Base-by-base conservation (phyloP, 2,329 filamentous ascomycete genomes). In the Ascochyta viciae-villosae region DNA sequence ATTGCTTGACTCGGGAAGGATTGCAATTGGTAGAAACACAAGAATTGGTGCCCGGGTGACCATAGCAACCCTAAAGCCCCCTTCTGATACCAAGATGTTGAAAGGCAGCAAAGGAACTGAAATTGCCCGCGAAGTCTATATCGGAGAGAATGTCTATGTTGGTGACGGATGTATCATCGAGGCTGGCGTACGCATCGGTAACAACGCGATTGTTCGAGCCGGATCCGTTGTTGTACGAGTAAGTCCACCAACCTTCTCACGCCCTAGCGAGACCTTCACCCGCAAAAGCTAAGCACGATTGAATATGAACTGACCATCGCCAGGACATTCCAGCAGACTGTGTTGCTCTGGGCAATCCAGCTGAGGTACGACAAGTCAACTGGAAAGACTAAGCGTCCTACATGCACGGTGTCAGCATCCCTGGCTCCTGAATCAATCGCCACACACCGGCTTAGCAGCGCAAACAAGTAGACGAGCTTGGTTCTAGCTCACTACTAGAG, bases 1-100 rank as follows among this genome's bases (percentile, higher is more conserved):
- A 24, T 89, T 98, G 70, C 86, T 93, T 52, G 95, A 99, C 73
- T 88, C 92, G n/a, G 90, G 88, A 72, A 83, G 88, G 61, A 89
- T 98, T 57, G 87, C 82, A 42, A 92, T 98, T 67, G 93, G 93
- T 3, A 86, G 91, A 58, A 86, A 90, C 55, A 87, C 86, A 47
- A 84, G 78, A 49, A 77, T 85, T 62, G 92, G 92, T 2, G 90
- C 91, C 0, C 91, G 93, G 64, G 94, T 97, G 54, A 94, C 87
- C 61, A 90, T 98, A 63, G 90, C 92, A 70, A 92, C 90, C 15
- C 86, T 88, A 31, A 89, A 87, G 38, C 82, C 89, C 44, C 87
- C 87, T 38, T 87, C 88, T 13, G 91, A 96, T 71, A 86, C 89
- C 26, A 87, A 89, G 72, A 83, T 85, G 61, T 84, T 91, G 22